These are phyloP conservation scores for Discostella pseudostelligera DNA, from an alignment of 108 stramenopile genomes.

Conservation along the genomic window DNA sequence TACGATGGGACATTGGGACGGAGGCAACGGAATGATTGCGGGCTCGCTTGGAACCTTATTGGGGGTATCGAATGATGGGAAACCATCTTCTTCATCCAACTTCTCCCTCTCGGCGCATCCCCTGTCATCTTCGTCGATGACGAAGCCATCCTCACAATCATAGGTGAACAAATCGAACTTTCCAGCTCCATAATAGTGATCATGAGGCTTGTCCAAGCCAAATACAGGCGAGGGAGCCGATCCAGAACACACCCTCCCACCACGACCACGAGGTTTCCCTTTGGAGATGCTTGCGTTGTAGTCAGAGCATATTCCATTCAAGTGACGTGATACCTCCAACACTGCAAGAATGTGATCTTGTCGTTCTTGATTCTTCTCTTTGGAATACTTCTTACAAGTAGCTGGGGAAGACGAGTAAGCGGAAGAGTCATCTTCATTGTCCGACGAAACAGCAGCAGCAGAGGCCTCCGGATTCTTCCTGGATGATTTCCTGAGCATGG, in stretches of 20 bases:
- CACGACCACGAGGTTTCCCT: conserved; percentile 10
- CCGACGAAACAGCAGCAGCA: conserved; percentile 2
- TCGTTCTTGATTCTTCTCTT: conserved; percentile 19
- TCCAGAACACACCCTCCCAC: conserved; percentile 1
- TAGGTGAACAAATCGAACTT: conserved; percentile 42
- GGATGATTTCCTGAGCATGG: neutral
- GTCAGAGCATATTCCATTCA: conserved; percentile 26
- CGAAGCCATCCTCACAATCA: conserved; percentile 31
- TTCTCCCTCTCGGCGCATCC: conserved; percentile 3
- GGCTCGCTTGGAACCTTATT: neutral
- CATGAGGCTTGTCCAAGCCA: conserved; percentile 40
- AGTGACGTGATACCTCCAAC: conserved; percentile 30
- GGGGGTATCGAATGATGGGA: neutral
- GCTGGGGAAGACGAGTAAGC: conserved; percentile 1
- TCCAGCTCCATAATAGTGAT: conserved; percentile 24
- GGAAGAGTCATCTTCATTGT: conserved; percentile 14
- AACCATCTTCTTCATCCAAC: neutral
- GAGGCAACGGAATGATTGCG: conserved; percentile 5
- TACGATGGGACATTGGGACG: conserved; percentile 14
- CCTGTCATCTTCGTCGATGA: conserved; percentile 12
- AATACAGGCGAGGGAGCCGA: conserved; percentile 6
- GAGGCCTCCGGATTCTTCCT: neutral
- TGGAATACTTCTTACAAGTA: conserved; percentile 12
- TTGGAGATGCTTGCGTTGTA: conserved; percentile 10
- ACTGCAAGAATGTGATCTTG: conserved; percentile 19